phyloP scores from a whole-genome alignment of 1,284 basidiomycete genomes.

The Moesziomyces aphidis region DNA sequence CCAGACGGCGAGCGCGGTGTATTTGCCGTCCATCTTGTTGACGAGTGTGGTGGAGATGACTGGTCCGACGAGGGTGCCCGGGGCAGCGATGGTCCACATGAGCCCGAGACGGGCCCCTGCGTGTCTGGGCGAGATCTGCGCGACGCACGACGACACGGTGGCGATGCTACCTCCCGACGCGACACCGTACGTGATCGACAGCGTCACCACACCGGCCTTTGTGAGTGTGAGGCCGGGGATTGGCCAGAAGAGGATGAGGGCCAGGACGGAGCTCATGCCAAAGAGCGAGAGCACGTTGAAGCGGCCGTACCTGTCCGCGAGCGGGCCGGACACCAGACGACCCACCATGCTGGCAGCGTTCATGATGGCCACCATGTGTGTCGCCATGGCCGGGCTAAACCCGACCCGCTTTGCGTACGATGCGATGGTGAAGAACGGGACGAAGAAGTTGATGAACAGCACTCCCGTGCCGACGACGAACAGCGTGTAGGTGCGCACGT shows the following conservation, averaged over 20 bases:
- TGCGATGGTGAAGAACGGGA: conserved; percentile 46
- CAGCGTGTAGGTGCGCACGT: conserved; percentile 22
- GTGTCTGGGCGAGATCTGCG: conserved; percentile 26
- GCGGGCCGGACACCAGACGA: conserved; percentile 29
- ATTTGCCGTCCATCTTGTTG: conserved; percentile 25
- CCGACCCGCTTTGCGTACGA: conserved; percentile 40
- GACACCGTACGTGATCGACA: conserved; percentile 33
- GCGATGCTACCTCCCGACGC: conserved; percentile 42
- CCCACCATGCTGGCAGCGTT: conserved; percentile 40
- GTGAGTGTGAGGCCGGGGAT: conserved; percentile 38
- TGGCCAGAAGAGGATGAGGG: conserved; percentile 37
- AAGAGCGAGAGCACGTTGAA: conserved; percentile 42
- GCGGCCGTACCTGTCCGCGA: conserved; percentile 36
- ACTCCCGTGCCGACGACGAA: conserved; percentile 36
- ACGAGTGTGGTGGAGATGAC: conserved; percentile 36
- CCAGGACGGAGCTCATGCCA: conserved; percentile 20
- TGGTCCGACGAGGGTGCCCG: conserved; percentile 38
- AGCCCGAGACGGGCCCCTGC: conserved; percentile 31
- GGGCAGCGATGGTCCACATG: conserved; percentile 43
- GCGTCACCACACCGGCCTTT: conserved; percentile 29
- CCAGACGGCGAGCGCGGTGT: conserved; percentile 42
- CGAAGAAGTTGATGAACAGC: conserved; percentile 51
- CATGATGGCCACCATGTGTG: conserved; percentile 43
- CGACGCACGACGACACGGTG: conserved; percentile 30
- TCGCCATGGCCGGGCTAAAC: conserved; percentile 25